Evolutionary conservation across 2,329 filamentous ascomycete species (phyloP).

Genomic region (Diplodia intermedia): DNA sequence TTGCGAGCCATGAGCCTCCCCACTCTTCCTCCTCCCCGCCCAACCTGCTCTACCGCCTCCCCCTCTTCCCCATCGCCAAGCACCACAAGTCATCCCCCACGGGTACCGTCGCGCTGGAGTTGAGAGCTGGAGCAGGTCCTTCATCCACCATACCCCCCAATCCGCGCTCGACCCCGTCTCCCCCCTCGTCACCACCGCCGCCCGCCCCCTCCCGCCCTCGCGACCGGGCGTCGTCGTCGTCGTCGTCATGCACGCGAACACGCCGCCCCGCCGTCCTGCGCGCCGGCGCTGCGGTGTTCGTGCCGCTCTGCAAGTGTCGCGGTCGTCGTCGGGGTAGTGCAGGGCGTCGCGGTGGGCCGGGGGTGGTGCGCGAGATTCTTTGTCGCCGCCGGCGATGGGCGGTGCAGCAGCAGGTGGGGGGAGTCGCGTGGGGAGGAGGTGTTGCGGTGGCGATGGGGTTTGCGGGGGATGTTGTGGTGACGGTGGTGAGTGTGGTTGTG

Average conservation of each 20-base stretch:
- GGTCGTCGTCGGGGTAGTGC: slow-evolving; percentile 52
- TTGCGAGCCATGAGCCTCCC: not conserved
- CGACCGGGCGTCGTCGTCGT: slow-evolving; percentile 62
- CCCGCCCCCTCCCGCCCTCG: slow-evolving; percentile 67
- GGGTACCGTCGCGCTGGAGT: slow-evolving; percentile 63
- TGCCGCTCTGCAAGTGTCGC: slow-evolving; percentile 26
- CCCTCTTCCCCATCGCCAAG: not conserved
- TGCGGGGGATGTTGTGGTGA: slow-evolving; percentile 53
- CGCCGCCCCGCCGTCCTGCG: slow-evolving; percentile 44
- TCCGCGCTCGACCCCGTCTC: slow-evolving; percentile 70
- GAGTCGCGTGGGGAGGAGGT: slow-evolving; percentile 57
- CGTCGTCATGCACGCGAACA: slow-evolving; percentile 54
- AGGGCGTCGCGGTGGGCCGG: slow-evolving; percentile 62
- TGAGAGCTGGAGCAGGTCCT: slow-evolving; percentile 61
- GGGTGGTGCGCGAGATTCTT: slow-evolving; percentile 56
- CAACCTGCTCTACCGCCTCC: not conserved
- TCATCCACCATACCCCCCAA: slow-evolving; percentile 76
- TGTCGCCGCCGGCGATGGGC: slow-evolving; percentile 63
- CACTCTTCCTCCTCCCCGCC: not conserved
- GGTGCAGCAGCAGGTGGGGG: slow-evolving; percentile 61
- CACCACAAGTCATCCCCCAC: slow-evolving; percentile 37
- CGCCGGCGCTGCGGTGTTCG: slow-evolving; percentile 36
- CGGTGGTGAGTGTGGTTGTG: slow-evolving; percentile 57
- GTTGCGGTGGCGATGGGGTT: slow-evolving; percentile 61
- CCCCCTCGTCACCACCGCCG: slow-evolving; percentile 65